These are phyloP conservation scores for Phialophora macrospora DNA, from an alignment of 2,329 filamentous ascomycete genomes.

Conservation along the genomic window DNA sequence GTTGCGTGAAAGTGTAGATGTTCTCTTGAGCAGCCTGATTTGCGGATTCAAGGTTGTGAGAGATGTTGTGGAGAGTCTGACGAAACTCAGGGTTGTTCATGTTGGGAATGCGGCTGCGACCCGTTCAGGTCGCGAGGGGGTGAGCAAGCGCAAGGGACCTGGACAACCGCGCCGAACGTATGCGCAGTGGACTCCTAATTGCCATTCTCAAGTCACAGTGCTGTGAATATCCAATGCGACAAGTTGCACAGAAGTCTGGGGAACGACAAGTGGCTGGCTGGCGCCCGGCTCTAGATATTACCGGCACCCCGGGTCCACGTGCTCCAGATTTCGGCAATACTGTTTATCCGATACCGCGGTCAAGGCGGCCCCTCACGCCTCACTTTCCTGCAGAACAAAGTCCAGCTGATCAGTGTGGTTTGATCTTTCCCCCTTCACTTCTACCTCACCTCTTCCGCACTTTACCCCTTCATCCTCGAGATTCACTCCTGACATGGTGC, in stretches of 20 bases:
- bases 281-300: not conserved
- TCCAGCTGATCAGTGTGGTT: conserved; percentile 16
- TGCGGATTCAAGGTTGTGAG: conserved; percentile 85
- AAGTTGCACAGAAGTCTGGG: conserved; percentile 12
- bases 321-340: conserved; percentile 1
- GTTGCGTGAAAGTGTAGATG: conserved; percentile 85
- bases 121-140: conserved; percentile 14
- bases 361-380: conserved; percentile 8
- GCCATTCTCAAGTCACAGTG: conserved; percentile 29
- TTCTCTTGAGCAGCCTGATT: conserved; percentile 90
- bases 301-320: not conserved
- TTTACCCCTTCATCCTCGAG: conserved; percentile 13
- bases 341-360: conserved; percentile 9
- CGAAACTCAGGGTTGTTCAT: conserved; percentile 61
- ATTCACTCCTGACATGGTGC: conserved; percentile 52
- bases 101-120: conserved; percentile 12
- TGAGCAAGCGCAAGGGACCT: not conserved
- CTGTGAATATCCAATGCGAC: conserved; percentile 2
- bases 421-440: not conserved
- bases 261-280: conserved; percentile 9
- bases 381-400: conserved; percentile 18
- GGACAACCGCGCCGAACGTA: conserved; percentile 21
- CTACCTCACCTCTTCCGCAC: not conserved
- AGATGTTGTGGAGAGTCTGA: conserved; percentile 90
- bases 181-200: conserved; percentile 26